These are phyloP conservation scores for Pseudocercospora fijiensis DNA, from an alignment of 2,329 filamentous ascomycete species.

Conservation along the genomic window DNA sequence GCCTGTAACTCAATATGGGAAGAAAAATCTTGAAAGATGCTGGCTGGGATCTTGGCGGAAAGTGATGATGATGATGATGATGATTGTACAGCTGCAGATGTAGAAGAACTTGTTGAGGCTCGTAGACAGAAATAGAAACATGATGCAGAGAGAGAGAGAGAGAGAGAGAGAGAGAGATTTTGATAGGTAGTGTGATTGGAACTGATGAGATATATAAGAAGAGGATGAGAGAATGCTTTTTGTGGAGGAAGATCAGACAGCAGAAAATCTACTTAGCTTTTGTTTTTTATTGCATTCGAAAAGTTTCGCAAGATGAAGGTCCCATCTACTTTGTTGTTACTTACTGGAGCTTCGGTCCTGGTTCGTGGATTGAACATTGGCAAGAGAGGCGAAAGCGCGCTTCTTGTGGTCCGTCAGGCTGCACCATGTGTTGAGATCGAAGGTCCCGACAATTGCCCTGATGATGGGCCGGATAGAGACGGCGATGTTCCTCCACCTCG, in stretches of 20 bases:
- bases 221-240: neutral
- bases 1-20: neutral
- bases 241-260: neutral
- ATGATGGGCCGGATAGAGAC: neutral
- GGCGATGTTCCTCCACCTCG: neutral
- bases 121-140: conserved; percentile 6
- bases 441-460: neutral
- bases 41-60: conserved; percentile 2
- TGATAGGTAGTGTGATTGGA: neutral
- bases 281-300: neutral
- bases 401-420: conserved; percentile 3
- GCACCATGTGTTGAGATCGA: neutral
- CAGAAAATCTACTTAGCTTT: neutral
- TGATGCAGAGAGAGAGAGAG: too few relatives aligned
- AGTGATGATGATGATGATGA: conserved; percentile 2
- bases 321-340: conserved; percentile 10
- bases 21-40: too few relatives aligned
- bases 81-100: neutral
- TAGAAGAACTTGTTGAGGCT: conserved; percentile 5
- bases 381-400: conserved; percentile 4
- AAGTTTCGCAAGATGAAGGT: conserved; percentile 11
- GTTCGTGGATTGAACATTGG: conserved; percentile 12
- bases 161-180: too few relatives aligned
- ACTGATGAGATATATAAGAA: neutral
- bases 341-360: conserved; percentile 14